Conservation (phyloP, 2,329 filamentous ascomycete species). For the Colletotrichum somersetense region DNA sequence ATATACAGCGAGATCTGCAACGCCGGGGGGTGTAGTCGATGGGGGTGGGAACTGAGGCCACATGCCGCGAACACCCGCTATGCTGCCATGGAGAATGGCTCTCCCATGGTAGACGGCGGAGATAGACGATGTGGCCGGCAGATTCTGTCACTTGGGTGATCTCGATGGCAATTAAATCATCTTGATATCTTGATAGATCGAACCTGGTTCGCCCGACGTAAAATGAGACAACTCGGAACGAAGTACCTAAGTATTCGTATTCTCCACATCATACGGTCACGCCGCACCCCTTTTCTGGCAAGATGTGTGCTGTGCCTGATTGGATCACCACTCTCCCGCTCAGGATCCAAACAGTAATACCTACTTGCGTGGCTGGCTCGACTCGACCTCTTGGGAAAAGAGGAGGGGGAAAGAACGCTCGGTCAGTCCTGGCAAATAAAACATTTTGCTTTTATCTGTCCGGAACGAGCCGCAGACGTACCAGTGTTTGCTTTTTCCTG, state of each 20-base stretch:
- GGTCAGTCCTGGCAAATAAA: too few species aligned
- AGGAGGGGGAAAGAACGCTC: too few species aligned
- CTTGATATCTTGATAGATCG: not conserved
- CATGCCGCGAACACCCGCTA: not conserved
- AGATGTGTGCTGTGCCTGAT: not conserved
- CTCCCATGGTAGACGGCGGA: not conserved
- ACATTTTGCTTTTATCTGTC: not conserved
- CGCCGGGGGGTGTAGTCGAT: not conserved
- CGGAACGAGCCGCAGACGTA: not conserved
- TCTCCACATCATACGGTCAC: not conserved
- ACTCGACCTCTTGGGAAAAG: not conserved
- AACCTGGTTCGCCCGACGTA: slow-evolving; percentile 1
- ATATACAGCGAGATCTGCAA: not conserved
- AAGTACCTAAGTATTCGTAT: not conserved
- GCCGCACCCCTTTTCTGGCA: not conserved
- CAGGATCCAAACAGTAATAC: not conserved
- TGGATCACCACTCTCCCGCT: not conserved
- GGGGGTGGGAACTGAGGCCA: not conserved
- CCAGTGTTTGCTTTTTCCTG: not conserved
- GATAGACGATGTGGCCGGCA: not conserved
- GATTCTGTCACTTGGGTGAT: not conserved
- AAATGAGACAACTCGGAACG: not conserved
- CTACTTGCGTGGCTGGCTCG: not conserved
- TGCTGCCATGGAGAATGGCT: not conserved
- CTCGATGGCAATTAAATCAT: not conserved